Evolutionary conservation across 2,329 filamentous ascomycete species (phyloP).

Genomic region (Colletotrichum karsti): DNA sequence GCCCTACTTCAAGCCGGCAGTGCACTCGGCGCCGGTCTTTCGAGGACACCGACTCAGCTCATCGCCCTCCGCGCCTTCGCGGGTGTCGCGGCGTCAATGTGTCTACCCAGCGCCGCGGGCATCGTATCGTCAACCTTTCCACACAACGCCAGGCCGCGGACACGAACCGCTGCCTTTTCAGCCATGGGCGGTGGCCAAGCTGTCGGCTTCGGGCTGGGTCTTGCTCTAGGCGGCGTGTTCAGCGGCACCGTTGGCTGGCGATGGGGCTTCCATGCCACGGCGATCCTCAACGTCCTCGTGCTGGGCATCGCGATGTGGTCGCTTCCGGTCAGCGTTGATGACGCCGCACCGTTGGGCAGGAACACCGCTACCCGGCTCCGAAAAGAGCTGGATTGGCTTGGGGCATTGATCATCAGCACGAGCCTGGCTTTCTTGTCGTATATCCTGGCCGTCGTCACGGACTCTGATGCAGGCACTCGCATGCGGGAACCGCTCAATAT

Average conservation of each 20-base stretch:
- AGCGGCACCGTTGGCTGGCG: slow-evolving; percentile 57
- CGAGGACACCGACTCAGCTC: slow-evolving; percentile 52
- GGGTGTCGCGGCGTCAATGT: slow-evolving; percentile 46
- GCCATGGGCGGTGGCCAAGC: slow-evolving; percentile 55
- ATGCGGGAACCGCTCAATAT: slow-evolving; percentile 37
- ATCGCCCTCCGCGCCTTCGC: slow-evolving; percentile 48
- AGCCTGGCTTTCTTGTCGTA: slow-evolving; percentile 60
- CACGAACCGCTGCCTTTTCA: slow-evolving; percentile 50
- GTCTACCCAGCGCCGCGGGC: slow-evolving; percentile 44
- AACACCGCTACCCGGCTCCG: too few relatives aligned
- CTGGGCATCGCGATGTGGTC: background rate
- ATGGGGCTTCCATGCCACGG: slow-evolving; percentile 52
- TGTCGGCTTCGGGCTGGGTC: slow-evolving; percentile 58
- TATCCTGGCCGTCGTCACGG: too few relatives aligned
- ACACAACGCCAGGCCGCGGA: slow-evolving; percentile 39
- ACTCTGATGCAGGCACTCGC: background rate
- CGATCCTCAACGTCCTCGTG: slow-evolving; percentile 12
- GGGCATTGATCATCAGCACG: slow-evolving; percentile 54
- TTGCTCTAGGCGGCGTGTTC: slow-evolving; percentile 58
- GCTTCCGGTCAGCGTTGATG: too few relatives aligned
- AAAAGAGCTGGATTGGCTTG: slow-evolving; percentile 66
- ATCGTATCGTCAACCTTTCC: slow-evolving; percentile 45
- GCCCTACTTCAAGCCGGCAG: slow-evolving; percentile 38
- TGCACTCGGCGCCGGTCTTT: slow-evolving; percentile 41
- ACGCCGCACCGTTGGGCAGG: too few relatives aligned